Base-by-base conservation (phyloP, 768 basidiomycete species). In the Lanmaoa pseudosensibilis region DNA sequence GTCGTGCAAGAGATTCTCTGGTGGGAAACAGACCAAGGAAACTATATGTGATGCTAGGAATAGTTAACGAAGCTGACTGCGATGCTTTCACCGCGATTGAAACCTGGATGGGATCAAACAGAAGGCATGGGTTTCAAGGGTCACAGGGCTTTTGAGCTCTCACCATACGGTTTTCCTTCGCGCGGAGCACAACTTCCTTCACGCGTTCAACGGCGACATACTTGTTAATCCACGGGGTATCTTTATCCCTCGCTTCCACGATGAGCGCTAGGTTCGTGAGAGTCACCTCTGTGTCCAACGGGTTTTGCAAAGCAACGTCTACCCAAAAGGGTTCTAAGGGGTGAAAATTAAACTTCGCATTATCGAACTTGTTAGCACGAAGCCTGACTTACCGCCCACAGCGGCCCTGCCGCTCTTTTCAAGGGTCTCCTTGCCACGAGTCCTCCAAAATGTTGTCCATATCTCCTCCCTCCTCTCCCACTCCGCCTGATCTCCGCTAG, bases 11-110 rank as follows among this genome's bases (percentile, higher is more conserved):
- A 1, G 84, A 74, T 69, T 95, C 94, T 1, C 68, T 77, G 25
- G 79, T 77, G 3, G 88, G 84, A 19, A 95, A 78, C 33, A 92
- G 78, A 5, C 83, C 83, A 34, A 94, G 80, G 68, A 94, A 95
- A 32, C 84, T 70, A 59, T 88, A 92, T 41, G 75, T 77, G 38
- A 80, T 79, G 40, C 85, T 73, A 15, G 81, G 80, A 41, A 95
- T 72, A 23, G 71, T 73, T 41, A 95, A 66, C 2, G 79, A 78
- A 2, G 79, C 75, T 1, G 87, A 74, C 46, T 73, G 75, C 3
- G 72, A 77, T 23, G 80, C 79, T 53, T 78, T 84, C 34, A 94
- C 69, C 5, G 83, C 74, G 38, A 94, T 76, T 3, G 88, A 81
- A 44, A 94, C 75, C 85, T 86, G 52, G 18, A 21, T 54, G 32